Conservation (phyloP, 371 early-diverging fungal species). For the Mucor irregularis region DNA sequence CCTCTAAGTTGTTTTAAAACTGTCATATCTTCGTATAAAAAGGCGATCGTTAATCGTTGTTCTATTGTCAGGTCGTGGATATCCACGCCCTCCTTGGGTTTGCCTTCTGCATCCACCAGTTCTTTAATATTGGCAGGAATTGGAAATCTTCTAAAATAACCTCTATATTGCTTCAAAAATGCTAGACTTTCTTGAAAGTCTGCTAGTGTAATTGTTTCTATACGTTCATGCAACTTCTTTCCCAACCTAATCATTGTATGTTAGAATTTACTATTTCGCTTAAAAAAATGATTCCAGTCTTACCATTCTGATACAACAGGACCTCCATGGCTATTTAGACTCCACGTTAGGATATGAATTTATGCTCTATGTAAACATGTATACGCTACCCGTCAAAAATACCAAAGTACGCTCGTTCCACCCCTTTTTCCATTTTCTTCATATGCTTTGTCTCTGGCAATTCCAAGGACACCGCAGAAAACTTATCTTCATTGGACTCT, state of each 20-base stretch:
- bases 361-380: constrained; percentile 12
- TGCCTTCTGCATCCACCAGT: constrained; percentile 27
- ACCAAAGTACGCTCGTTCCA: constrained; percentile 49
- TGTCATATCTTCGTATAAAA: constrained; percentile 52
- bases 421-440: constrained; percentile 31
- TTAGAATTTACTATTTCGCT: too few species aligned
- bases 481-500: constrained; percentile 49
- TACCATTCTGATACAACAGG: constrained; percentile 49
- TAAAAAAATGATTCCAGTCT: too few species aligned
- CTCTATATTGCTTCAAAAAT: constrained; percentile 37
- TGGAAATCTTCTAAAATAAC: constrained; percentile 46
- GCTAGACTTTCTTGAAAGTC: constrained; percentile 38
- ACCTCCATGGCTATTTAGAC: constrained; percentile 48
- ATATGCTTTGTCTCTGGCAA: constrained; percentile 17
- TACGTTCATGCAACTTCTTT: constrained; percentile 39
- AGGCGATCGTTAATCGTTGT: constrained; percentile 57
- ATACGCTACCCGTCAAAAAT: constrained; percentile 54
- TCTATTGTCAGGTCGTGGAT: constrained; percentile 50
- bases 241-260: too few species aligned
- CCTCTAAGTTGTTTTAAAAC: constrained; percentile 22
- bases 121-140: constrained; percentile 31
- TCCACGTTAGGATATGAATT: not conserved
- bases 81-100: constrained; percentile 3
- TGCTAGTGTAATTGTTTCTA: constrained; percentile 38
- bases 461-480: constrained; percentile 36